Base-by-base conservation (phyloP, 2,329 filamentous ascomycete genomes). In the Calonectria fujianensis region DNA sequence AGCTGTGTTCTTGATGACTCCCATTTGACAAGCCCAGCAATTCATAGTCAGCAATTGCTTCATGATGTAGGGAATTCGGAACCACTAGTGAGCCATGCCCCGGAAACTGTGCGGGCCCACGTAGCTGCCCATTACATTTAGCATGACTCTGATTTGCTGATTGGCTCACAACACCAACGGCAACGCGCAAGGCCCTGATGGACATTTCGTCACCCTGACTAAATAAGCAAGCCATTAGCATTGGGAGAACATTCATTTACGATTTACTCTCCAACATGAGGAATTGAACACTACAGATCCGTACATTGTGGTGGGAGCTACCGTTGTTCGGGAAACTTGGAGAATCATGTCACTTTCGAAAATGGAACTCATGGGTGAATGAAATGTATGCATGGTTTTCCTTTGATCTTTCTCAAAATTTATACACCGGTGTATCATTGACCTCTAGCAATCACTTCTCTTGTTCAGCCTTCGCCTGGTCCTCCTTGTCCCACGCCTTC, bases 401-500 rank as follows among this genome's bases (percentile, higher is more conserved):
- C 31, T 69, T 79, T 79, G 51, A 69, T 78, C 67, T 78, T 57
- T 35, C 69, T 76, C 72, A 50, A 71, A 80, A 80, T 80, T 79
- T 78, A 73, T 82, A 82, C 78, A 82, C 69, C 48, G 64, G 72
- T 75, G 73, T 57, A 70, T 76, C 69, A 74, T 59, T 51, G 69
- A 59, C 67, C 74, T 75, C 66, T 76, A 77, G 66, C 71, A 72
- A 73, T 77, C 78, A 81, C 75, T 83, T 81, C 50, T 76, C 77
- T 70, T 83, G 80, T 74, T 82, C 83, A 35, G 82, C 79, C 78
- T 85, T 84, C 74, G 79, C 72, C 69, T 79, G 82, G 65, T 88
- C 86, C 82, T 88, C 86, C 79, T 85, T 85, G 72, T 88, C 86
- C 85, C 85, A 88, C 77, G 86, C 82, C 74, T 85, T 85, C 83